A percentile compares a stretch with the other conserved stretches of the same genome.
These are phyloP conservation scores for Kodamaea nitidulidarum DNA, from an alignment of 805 yeast genomes.

Conservation along the genomic window DNA sequence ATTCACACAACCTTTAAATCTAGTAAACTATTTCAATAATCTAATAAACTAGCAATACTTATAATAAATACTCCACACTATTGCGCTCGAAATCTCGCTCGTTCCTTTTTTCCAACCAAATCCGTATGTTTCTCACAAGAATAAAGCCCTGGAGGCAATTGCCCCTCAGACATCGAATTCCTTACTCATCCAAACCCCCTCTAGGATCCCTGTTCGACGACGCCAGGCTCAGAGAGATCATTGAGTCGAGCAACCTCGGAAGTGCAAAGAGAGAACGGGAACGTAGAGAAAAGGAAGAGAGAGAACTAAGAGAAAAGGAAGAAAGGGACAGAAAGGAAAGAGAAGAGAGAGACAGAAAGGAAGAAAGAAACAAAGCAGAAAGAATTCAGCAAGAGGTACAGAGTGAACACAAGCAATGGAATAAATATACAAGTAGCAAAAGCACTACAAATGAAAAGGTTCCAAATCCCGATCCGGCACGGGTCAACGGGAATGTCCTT, in stretches of 20 bases:
- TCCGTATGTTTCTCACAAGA: neutral
- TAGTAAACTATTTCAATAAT: too few relatives aligned
- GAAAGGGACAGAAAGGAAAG: neutral
- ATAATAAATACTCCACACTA: too few relatives aligned
- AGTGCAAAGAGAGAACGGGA: slow-evolving; percentile 8
- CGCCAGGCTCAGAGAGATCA: slow-evolving; percentile 26
- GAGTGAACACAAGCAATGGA: neutral
- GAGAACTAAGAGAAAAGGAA: neutral
- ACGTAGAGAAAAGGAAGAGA: slow-evolving; percentile 4
- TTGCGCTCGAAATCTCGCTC: too few relatives aligned
- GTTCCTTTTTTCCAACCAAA: neutral
- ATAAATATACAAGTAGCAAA: neutral
- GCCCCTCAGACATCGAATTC: neutral
- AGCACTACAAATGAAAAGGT: slow-evolving; percentile 7
- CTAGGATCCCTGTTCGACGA: slow-evolving; percentile 17
- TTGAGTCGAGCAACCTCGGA: slow-evolving; percentile 34
- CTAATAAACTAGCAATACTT: too few relatives aligned
- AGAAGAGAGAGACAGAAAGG: neutral
- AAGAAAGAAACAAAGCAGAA: neutral
- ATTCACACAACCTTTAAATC: too few relatives aligned
- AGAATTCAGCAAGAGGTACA: too few relatives aligned
- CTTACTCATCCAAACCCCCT: neutral
- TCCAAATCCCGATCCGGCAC: neutral
- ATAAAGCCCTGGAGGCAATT: slow-evolving; percentile 2
- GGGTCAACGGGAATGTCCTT: neutral